phyloP scores from a whole-genome alignment of 768 basidiomycete genomes.

The Phaffia australis region DNA sequence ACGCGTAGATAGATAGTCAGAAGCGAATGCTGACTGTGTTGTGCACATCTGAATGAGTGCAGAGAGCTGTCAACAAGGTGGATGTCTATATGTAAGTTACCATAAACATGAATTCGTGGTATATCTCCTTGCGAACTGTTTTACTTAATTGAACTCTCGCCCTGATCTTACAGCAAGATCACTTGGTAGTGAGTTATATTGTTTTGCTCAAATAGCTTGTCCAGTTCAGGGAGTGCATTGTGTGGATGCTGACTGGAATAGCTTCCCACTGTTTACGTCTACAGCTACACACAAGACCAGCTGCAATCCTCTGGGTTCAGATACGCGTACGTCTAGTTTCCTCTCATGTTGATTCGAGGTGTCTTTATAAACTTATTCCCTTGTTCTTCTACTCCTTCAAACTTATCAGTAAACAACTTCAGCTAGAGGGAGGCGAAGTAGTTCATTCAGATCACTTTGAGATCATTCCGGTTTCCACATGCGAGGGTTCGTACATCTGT shows the following conservation, averaged over 20 bases:
- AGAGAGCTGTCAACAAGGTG: slow-evolving; percentile 13
- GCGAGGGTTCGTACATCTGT: slow-evolving; percentile 1
- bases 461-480: slow-evolving; percentile 16
- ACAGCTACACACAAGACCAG: too few species aligned
- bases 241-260: too few species aligned
- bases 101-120: background rate
- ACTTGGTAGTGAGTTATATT: background rate
- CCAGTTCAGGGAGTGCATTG: too few species aligned
- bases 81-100: slow-evolving; percentile 11
- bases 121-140: background rate
- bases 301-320: too few species aligned
- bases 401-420: slow-evolving; percentile 3
- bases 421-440: slow-evolving; percentile 15
- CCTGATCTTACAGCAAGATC: background rate
- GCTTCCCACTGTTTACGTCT: too few species aligned
- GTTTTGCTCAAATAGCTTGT: too few species aligned
- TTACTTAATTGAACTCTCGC: background rate
- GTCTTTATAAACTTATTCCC: background rate
- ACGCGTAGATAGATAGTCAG: background rate
- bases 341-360: too few species aligned
- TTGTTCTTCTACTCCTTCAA: background rate
- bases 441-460: slow-evolving; percentile 21
- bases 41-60: background rate
- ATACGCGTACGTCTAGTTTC: too few species aligned
- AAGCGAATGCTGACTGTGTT: too few species aligned